Evolutionary conservation across 1,284 basidiomycete genomes (phyloP).

Genomic region (Peniophora sp.): DNA sequence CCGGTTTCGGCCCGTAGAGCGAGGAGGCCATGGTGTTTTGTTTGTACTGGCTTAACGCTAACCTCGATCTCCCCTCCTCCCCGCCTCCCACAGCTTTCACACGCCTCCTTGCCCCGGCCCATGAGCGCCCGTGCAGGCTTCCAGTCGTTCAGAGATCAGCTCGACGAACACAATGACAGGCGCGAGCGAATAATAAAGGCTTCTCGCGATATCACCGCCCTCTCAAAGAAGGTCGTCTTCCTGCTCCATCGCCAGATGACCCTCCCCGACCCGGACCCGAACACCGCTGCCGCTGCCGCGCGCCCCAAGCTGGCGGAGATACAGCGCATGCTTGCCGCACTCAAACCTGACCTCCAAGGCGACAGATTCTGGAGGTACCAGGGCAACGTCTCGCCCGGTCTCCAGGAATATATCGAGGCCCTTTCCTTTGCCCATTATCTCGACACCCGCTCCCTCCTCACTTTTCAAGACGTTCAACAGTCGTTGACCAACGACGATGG

Average conservation of each 20-base stretch:
- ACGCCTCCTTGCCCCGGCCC: neutral
- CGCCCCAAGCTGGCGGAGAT: constrained; percentile 68
- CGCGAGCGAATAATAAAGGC: constrained; percentile 84
- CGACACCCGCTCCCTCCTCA: constrained; percentile 63
- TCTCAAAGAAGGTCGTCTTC: constrained; percentile 95
- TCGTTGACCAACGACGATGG: constrained; percentile 53
- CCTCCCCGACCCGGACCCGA: constrained; percentile 34
- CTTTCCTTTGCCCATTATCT: constrained; percentile 87
- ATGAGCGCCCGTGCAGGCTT: constrained; percentile 33
- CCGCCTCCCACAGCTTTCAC: too few species aligned
- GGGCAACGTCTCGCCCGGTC: constrained; percentile 65
- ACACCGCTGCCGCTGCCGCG: constrained; percentile 40
- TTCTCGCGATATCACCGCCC: constrained; percentile 76
- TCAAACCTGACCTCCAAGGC: constrained; percentile 61
- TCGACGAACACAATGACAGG: constrained; percentile 70
- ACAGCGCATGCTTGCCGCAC: constrained; percentile 51
- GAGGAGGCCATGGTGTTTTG: neutral
- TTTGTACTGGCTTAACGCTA: constrained; percentile 15
- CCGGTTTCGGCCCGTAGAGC: constrained; percentile 40
- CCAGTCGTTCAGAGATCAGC: constrained; percentile 53
- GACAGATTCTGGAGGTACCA: constrained; percentile 78
- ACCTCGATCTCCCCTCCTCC: too few species aligned
- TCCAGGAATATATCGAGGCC: constrained; percentile 93
- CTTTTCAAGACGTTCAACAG: constrained; percentile 61
- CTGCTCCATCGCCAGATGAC: constrained; percentile 76